phyloP scores from a whole-genome alignment of 2,329 filamentous ascomycete genomes.

The Aspergillus caelatus region DNA sequence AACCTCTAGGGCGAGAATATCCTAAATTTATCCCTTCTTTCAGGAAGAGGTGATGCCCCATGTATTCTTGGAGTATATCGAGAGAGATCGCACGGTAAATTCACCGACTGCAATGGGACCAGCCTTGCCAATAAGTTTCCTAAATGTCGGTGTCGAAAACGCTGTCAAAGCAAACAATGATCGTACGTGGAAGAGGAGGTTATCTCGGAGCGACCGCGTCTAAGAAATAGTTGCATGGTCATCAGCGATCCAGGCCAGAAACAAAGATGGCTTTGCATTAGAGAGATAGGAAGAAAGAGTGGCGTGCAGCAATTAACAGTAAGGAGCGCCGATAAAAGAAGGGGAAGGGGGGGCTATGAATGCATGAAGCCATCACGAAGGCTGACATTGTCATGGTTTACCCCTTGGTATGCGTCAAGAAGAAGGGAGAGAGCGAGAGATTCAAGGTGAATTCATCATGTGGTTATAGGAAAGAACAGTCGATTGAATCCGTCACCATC shows the following conservation, averaged over 20 bases:
- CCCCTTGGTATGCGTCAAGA: conserved; percentile 13
- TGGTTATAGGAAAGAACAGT: not conserved
- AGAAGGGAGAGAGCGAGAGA: conserved; percentile 1
- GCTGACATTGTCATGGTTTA: conserved; percentile 16
- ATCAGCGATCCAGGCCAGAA: conserved; percentile 18
- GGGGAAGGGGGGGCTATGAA: conserved; percentile 9
- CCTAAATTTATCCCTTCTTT: conserved; percentile 5
- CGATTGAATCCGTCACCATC: not conserved
- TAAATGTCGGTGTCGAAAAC: conserved; percentile 8
- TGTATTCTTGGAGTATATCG: not conserved
- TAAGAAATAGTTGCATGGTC: conserved; percentile 13
- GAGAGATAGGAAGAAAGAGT: conserved; percentile 5
- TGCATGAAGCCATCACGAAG: conserved; percentile 15
- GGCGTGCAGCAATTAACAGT: conserved; percentile 6
- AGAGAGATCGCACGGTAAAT: not conserved
- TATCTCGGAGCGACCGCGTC: conserved; percentile 14
- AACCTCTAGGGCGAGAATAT: conserved; percentile 11
- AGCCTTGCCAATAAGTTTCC: conserved; percentile 27
- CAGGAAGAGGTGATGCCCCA: conserved; percentile 5
- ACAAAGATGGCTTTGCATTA: conserved; percentile 7
- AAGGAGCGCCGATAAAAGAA: conserved; percentile 3
- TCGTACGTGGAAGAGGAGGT: conserved; percentile 4
- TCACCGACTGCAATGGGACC: conserved; percentile 26
- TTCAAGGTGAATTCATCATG: conserved; percentile 2
- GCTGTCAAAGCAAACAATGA: conserved; percentile 5